phyloP scores from a whole-genome alignment of 768 basidiomycete species.

The Crucibulum laeve region DNA sequence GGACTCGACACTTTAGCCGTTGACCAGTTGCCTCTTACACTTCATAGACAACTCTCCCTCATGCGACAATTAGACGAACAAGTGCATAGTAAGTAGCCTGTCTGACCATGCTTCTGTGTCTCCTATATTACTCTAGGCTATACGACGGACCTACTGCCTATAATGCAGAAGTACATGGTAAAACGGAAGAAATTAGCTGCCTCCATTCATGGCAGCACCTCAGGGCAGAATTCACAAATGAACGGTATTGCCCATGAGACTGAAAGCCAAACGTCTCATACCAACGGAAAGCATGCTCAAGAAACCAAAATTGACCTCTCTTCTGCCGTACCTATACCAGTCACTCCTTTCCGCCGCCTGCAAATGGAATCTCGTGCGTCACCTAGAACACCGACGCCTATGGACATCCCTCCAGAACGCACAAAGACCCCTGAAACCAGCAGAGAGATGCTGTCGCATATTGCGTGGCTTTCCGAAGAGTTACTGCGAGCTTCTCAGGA shows the following conservation, averaged over 20 bases:
- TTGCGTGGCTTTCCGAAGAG: conserved; percentile 59
- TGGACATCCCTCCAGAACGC: conserved; percentile 17
- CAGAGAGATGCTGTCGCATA: conserved; percentile 48
- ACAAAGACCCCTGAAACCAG: conserved; percentile 30
- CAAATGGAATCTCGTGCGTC: neutral
- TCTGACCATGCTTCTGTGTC: neutral
- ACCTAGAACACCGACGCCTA: conserved; percentile 11
- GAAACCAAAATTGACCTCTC: neutral
- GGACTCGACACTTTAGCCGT: conserved; percentile 62
- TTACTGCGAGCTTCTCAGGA: conserved; percentile 65
- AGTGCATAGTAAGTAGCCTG: conserved; percentile 40
- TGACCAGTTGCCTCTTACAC: conserved; percentile 72
- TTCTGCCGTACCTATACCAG: neutral
- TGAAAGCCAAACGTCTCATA: too few relatives aligned
- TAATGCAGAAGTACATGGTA: conserved; percentile 42
- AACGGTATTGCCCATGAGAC: too few relatives aligned
- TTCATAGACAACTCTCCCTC: conserved; percentile 67
- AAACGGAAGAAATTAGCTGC: conserved; percentile 13
- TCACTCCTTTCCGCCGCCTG: neutral
- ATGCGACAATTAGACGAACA: conserved; percentile 73
- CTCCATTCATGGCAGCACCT: neutral
- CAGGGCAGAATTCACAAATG: conserved; percentile 1
- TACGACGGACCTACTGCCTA: conserved; percentile 34
- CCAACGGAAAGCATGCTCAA: neutral
- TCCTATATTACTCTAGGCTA: conserved; percentile 17